Percentiles rank a stretch among this genome's conserved stretches.
Conservation (phyloP, 176 grass and related monocot genomes). For the Ensete glaucum region DNA sequence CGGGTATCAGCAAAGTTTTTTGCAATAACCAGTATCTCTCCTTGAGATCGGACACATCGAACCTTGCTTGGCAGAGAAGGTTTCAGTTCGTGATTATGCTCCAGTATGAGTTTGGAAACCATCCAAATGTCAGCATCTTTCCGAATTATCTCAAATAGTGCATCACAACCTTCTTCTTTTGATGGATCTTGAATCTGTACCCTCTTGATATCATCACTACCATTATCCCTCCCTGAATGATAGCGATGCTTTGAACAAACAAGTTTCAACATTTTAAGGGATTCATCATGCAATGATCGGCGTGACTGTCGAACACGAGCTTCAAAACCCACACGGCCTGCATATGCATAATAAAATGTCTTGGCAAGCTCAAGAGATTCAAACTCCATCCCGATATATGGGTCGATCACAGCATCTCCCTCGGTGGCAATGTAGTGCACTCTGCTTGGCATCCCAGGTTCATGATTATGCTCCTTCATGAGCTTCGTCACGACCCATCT, state of each 20-base stretch:
- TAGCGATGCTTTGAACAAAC: constrained; percentile 91
- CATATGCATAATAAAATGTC: constrained; percentile 85
- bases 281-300: constrained; percentile 61
- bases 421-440: constrained; percentile 76
- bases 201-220: constrained; percentile 44
- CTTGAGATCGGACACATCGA: constrained; percentile 82
- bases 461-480: constrained; percentile 87
- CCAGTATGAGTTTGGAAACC: constrained; percentile 75
- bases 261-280: constrained; percentile 96
- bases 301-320: constrained; percentile 78
- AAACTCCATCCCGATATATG: constrained; percentile 82
- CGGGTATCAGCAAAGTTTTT: constrained; percentile 95
- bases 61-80: constrained; percentile 50
- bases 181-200: constrained; percentile 32
- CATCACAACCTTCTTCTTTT: constrained; percentile 64
- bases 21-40: constrained; percentile 82
- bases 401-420: constrained; percentile 47
- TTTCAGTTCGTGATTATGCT: constrained; percentile 74
- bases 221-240: constrained; percentile 66
- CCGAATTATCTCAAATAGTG: constrained; percentile 86
- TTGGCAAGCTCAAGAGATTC: constrained; percentile 67
- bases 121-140: constrained; percentile 71
- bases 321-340: constrained; percentile 72
- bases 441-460: constrained; percentile 54
- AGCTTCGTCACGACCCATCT: constrained; percentile 97